Percentiles rank a stretch among this genome's conserved stretches.
phyloP scores from a whole-genome alignment of 202 grass and related monocot genomes.

The Hordeum pubiflorum region DNA sequence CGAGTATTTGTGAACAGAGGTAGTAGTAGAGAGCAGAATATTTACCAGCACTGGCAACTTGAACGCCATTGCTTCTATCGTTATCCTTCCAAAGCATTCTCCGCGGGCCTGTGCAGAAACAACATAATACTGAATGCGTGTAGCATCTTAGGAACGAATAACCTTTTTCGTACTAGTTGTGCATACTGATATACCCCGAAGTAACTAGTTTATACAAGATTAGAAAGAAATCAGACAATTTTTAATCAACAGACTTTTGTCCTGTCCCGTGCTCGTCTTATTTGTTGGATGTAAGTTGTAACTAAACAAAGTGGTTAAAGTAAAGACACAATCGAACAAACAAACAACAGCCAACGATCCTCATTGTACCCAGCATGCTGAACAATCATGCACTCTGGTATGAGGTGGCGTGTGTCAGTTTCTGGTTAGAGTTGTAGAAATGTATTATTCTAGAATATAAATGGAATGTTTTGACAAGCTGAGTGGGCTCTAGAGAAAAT shows the following conservation, averaged over 20 bases:
- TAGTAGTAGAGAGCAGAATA: not conserved
- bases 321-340: not conserved
- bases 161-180: not conserved
- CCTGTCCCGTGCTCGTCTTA: not conserved
- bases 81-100: conserved; percentile 98
- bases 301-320: not conserved
- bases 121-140: not conserved
- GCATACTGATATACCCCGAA: not conserved
- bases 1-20: no score
- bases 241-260: not conserved
- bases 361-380: not conserved
- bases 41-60: conserved; percentile 82
- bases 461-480: not conserved
- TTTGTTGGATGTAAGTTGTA: not conserved
- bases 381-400: not conserved
- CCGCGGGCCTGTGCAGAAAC: conserved; percentile 58
- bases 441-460: not conserved
- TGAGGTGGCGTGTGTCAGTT: not conserved
- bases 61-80: conserved; percentile 98
- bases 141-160: not conserved
- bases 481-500: not conserved
- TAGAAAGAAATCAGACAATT: not conserved
- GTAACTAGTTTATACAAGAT: not conserved
- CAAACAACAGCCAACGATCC: not conserved
- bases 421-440: not conserved